Base-by-base conservation (phyloP, 331 rosid species). In the Quercus phellos region DNA sequence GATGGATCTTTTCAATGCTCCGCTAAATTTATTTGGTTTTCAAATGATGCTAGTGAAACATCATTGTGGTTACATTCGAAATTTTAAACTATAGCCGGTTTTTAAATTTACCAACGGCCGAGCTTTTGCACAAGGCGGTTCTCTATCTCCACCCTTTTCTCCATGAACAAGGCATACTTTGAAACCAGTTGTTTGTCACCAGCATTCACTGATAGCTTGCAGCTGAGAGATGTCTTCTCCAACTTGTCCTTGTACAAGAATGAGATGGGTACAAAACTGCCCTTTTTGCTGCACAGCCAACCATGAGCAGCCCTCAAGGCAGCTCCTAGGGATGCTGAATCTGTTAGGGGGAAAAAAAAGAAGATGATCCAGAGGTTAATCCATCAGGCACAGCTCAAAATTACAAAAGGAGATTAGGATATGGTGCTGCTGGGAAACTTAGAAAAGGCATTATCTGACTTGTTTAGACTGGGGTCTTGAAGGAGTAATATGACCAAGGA, bases 301-400 rank as follows among this genome's bases (percentile, higher is more conserved):
- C 99, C 99, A 83, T 95, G 99, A 14, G 98, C 97, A 32, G 97
- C 99, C 83, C 99, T 91, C 87, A 92, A 56, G 3, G 99, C 98
- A 71, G 94, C 99, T 86, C 99, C 99, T 11, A 92, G 89, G 4
- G 97, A 95, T 61, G 99, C 98, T 5, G 99, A 92, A 93, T 95
- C 99, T 95, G 89, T 75, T 42, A 72, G 34, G 51, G 54, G 16
- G 42, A 19, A 51, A 35, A 1, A 26, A 9, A 51, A 61, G 8
- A 2, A n/a, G 26, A 0, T 38, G 24, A 22, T 9, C 11, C 70
- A 74, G 42, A 79, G 9, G 66, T 73, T 50, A 14, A 18, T 80
- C 11, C 55, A 51, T 78, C 63, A 60, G 75, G 29, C 69, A 42
- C 51, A 17, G 70, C 70, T 66, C 24, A 66, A 32, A 34, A 27